These are phyloP conservation scores for Domatiomyces globalis DNA, from an alignment of 2,329 filamentous ascomycete genomes.

Conservation along the genomic window DNA sequence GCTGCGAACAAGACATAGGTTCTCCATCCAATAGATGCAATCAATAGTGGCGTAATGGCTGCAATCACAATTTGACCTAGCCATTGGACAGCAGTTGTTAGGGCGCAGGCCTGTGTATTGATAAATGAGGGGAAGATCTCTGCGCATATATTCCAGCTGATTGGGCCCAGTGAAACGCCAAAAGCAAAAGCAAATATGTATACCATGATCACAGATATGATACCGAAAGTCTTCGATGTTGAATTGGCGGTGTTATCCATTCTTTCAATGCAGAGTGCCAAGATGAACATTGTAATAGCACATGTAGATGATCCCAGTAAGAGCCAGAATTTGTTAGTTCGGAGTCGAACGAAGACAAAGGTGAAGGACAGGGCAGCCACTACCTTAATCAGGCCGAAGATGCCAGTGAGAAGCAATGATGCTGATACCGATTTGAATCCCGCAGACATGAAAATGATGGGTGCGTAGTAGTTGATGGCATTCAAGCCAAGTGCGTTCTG, in stretches of 20 bases:
- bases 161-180: conserved; percentile 9
- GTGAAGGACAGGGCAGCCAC: conserved; percentile 6
- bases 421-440: conserved; percentile 7
- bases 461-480: conserved; percentile 10
- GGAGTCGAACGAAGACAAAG: conserved; percentile 9
- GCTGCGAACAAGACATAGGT: conserved; percentile 8
- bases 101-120: conserved; percentile 7
- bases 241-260: background rate
- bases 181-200: conserved; percentile 10
- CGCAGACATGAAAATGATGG: conserved; percentile 9
- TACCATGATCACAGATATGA: conserved; percentile 6
- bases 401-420: conserved; percentile 8
- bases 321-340: conserved; percentile 9
- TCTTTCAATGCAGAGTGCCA: conserved; percentile 5
- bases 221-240: background rate
- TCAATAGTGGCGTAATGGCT: conserved; percentile 6
- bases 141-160: conserved; percentile 11
- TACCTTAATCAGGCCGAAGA: conserved; percentile 10
- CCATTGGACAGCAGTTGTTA: conserved; percentile 12
- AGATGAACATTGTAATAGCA: conserved; percentile 7
- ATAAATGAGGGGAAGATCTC: conserved; percentile 10
- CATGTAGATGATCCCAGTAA: conserved; percentile 6
- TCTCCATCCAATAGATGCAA: conserved; percentile 7
- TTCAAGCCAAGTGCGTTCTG: conserved; percentile 10
- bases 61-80: conserved; percentile 10